These are phyloP conservation scores for Emericellopsis atlantica DNA, from an alignment of 2,329 filamentous ascomycete genomes.

Conservation along the genomic window DNA sequence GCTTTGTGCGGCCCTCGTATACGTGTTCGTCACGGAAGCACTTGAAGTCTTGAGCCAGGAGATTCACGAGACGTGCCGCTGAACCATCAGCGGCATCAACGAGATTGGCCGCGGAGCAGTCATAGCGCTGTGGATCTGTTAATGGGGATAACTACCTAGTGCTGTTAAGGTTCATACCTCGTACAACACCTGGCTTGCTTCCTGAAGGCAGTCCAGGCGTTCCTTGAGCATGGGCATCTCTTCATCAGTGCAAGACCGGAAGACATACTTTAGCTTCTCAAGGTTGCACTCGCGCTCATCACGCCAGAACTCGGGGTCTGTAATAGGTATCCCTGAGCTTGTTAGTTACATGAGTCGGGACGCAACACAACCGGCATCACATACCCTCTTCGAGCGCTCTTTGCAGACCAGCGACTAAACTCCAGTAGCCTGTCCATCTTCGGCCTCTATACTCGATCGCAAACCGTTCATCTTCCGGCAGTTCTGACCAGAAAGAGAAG, in stretches of 20 bases:
- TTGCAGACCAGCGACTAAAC: slow-evolving; percentile 75
- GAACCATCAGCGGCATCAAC: slow-evolving; percentile 65
- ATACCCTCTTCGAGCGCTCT: slow-evolving; percentile 74
- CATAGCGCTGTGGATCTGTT: slow-evolving; percentile 47
- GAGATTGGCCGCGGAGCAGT: slow-evolving; percentile 60
- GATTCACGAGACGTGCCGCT: slow-evolving; percentile 73
- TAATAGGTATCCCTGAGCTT: slow-evolving; percentile 66
- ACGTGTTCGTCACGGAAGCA: slow-evolving; percentile 75
- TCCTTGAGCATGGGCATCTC: slow-evolving; percentile 75
- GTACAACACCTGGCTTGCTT: slow-evolving; percentile 70
- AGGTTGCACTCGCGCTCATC: slow-evolving; percentile 65
- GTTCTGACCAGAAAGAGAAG: slow-evolving; percentile 90
- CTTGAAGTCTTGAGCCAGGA: slow-evolving; percentile 67
- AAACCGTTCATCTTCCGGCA: slow-evolving; percentile 59
- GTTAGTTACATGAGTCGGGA: not conserved
- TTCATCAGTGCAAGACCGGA: slow-evolving; percentile 76
- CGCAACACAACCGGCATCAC: slow-evolving; percentile 4
- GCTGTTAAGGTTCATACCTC: slow-evolving; percentile 38
- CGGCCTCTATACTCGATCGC: slow-evolving; percentile 69
- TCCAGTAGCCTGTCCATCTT: slow-evolving; percentile 92
- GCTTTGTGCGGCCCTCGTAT: slow-evolving; percentile 58
- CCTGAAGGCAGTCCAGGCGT: slow-evolving; percentile 65
- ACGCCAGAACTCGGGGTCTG: slow-evolving; percentile 76
- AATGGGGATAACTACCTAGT: not conserved
- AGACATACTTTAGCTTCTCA: slow-evolving; percentile 61